Percentiles rank a stretch among this genome's conserved stretches.
These are phyloP conservation scores for Acephala macrosclerotiorum DNA, from an alignment of 2,329 filamentous ascomycete genomes.

Conservation along the genomic window DNA sequence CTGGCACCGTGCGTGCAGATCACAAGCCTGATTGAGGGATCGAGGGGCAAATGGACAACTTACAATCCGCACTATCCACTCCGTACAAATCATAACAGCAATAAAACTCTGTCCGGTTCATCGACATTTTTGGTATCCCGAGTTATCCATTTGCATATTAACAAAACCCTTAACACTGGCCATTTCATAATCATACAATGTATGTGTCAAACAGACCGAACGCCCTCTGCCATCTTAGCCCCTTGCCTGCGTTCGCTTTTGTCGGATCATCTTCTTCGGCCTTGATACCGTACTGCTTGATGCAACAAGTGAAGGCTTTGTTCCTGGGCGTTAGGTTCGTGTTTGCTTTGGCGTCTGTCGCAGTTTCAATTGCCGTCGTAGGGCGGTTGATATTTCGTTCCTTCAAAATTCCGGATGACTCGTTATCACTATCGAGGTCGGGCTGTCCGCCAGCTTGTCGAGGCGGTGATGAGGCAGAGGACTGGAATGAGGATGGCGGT, in stretches of 20 bases:
- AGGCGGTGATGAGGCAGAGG: constrained; percentile 12
- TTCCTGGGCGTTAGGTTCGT: constrained; percentile 50
- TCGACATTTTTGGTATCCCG: background rate
- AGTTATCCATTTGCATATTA: background rate
- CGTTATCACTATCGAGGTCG: constrained; percentile 38
- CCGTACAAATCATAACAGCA: background rate
- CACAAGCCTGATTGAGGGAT: too few species aligned
- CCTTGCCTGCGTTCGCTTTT: constrained; percentile 54
- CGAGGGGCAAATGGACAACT: background rate
- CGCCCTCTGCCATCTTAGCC: constrained; percentile 64
- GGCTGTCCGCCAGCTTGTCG: constrained; percentile 35
- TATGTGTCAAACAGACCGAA: constrained; percentile 72
- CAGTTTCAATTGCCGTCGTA: background rate
- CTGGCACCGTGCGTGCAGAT: too few species aligned
- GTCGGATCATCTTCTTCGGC: constrained; percentile 47
- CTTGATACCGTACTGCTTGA: constrained; percentile 73
- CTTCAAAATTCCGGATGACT: constrained; percentile 15
- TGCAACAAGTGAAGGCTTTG: constrained; percentile 72
- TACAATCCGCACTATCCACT: background rate
- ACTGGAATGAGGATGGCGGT: constrained; percentile 25
- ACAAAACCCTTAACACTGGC: background rate
- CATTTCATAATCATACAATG: constrained; percentile 49
- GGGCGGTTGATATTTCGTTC: constrained; percentile 3
- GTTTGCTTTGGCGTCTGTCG: background rate
- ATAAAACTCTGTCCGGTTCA: background rate